Evolutionary conservation across 805 yeast genomes (phyloP), one percentile per base, ranked within the genome.

Genomic region (Saccharomycopsis vini): DNA sequence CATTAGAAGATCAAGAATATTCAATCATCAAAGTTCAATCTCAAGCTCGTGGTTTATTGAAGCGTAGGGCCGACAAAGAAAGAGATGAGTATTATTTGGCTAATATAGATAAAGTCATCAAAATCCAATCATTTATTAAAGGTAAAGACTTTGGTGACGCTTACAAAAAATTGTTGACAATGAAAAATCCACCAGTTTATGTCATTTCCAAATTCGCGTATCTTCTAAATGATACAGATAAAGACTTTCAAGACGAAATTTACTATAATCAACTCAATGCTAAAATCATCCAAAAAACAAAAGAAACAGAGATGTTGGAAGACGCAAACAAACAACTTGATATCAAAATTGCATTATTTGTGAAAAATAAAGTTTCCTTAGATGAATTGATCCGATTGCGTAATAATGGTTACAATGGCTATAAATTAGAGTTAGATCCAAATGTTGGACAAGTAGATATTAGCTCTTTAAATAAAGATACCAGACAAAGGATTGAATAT

Each of bases 131-230:
- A 39, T 67, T 68, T 32, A 71, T 90, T 44, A 73, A 89, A 45
- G 79, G 87, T 24, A 68, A 71, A 52, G 72, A 76, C 44, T 79
- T 81, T 45, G 80, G 80, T 6, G 70, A 67, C 26, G 92, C 95
- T 1, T 92, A 86, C 62, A 73, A 72, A 48, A 75, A 85, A 2
- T 64, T 92, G 44, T 73, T 85, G 39, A 71, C 75, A 7, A 77
- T 74, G 60, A 72, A 70, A 30, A 81, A 82, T 54, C 97, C 97
- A 0, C 85, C 94, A 0, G 62, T 92, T 37, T 63, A 78, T 24
- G 83, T 86, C 1, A 80, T 92, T 22, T 73, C 78, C 53, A 79
- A 77, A 44, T 92, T 88, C 61, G 83, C 89, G 2, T 74, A 77
- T 52, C 62, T 92, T 35, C 62, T 92, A 36, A 81, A 82, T 46